Base-by-base conservation (phyloP, 148 eudicot genomes). In the Silene latifolia region DNA sequence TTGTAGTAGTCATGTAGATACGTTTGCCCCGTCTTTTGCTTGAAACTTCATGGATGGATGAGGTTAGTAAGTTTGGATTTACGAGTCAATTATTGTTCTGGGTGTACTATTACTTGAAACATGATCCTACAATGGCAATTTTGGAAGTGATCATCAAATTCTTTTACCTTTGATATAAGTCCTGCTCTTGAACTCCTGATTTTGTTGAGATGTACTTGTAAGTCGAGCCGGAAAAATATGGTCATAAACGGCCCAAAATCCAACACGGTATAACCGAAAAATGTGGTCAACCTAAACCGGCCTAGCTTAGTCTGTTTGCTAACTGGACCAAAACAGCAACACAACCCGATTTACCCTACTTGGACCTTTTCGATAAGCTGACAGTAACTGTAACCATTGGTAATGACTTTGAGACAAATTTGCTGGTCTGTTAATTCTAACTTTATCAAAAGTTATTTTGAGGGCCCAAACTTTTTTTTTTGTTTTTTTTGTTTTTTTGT, bases 1-100 rank as follows among this genome's bases (percentile, higher is more conserved):
- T 67, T n/a, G 27, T 63, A 19, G 27, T 44, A 5, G 25, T 64
- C 47, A 20, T 71, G 80, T 77, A 77, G 80, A 77, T 70, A 77
- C 69, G 42, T 69, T 68, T 46, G 68, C 62, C 42, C 64, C 29
- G 14, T 27, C 39, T 53, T 63, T 29, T 14, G 4, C 58, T 63
- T 32, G n/a, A 21, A 71, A 12, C 63, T 29, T 29, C 23, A 51
- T 35, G 74, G 61, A 48, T 71, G 56, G 70, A 77, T 32, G 69
- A 61, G 63, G 69, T n/a, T 27, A 23, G 67, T 32, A 73, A 18
- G 48, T 66, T 75, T 53, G 71, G 24, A n/a, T 12, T 62, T 25
- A 18, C 39, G 35, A 20, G 69, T 71, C 53, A 58, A 23, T 51
- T 71, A 14, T 62, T 71, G 29, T 48, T 71, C 53, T 15, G 58